Base-by-base conservation (phyloP, 225 moss, liverwort and hornwort species). In the Asterella californica region DNA sequence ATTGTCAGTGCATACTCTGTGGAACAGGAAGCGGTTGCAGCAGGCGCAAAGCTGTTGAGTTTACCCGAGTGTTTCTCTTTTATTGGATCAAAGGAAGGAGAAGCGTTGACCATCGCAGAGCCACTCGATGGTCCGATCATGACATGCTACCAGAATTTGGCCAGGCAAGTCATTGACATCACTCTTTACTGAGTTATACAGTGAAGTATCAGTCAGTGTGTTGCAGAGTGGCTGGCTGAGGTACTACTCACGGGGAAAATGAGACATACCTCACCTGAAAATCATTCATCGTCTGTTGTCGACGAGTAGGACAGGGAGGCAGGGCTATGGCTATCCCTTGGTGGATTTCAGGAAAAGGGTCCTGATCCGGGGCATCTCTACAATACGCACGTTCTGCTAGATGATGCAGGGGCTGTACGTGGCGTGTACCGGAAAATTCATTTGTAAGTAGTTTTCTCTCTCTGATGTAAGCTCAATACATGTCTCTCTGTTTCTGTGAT, bases 261-360 rank as follows among this genome's bases (percentile, higher is more conserved):
- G 54, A 46, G 27, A 65, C 7, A 7, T 70, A 46, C 21, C 15
- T 67, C 33, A 67, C 34, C 67, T 67, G 32, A 67, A 33, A 27
- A 52, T 84, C 54, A n/a, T 83, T 38, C 36, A 25, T 73, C 22
- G 52, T 37, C 22, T 48, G 73, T 55, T 71, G 54, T 76, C 76
- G 72, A 81, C 78, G 85, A 37, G 74, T 86, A 84, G 84, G 74
- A 90, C 91, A 96, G 93, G 87, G 88, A 94, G 80, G 88, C 93
- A 86, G 88, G 93, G 49, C 75, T 99, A 72, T 99, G 97, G 97
- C 87, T 99, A 69, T 86, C 97, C 27, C 93, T 99, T 42, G 97
- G 97, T 34, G 97, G 97, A 0, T 94, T 99, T 87, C 97, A 99
- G 91, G 94, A 99, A 53, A 93, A 90, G 62, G 94, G 94, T 48